Evolutionary conservation across 2,329 filamentous ascomycete genomes (phyloP).

Genomic region (Cladosporium sp.): DNA sequence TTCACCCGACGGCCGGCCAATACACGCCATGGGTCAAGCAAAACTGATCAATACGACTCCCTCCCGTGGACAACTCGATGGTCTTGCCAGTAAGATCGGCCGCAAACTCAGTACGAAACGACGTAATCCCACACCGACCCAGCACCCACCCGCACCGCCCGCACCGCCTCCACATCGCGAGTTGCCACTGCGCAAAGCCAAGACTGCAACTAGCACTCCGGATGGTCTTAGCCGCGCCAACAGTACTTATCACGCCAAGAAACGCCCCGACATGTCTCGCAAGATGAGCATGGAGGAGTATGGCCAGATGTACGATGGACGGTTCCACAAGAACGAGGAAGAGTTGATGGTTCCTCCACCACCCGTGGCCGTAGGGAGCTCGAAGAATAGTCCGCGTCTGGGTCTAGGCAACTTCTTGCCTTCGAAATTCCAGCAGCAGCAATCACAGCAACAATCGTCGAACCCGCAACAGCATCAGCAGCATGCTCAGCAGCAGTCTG

Average conservation of each 20-base stretch:
- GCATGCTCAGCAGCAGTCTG: background rate
- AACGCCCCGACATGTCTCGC: background rate
- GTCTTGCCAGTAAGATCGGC: background rate
- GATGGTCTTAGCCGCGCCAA: slow-evolving; percentile 8
- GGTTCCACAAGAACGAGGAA: slow-evolving; percentile 1
- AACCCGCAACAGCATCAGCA: background rate
- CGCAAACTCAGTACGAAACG: slow-evolving; percentile 5
- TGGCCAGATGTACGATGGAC: background rate
- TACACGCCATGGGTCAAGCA: slow-evolving; percentile 7
- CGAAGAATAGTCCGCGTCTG: slow-evolving; percentile 6
- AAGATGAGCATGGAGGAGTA: slow-evolving; percentile 12
- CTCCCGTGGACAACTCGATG: background rate
- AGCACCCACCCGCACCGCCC: background rate
- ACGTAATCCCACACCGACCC: slow-evolving; percentile 1
- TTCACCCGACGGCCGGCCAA: slow-evolving; percentile 1
- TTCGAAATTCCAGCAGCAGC: background rate
- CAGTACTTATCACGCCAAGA: slow-evolving; percentile 4
- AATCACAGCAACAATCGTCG: background rate
- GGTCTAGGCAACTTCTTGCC: slow-evolving; percentile 5
- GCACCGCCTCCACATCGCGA: slow-evolving; percentile 2
- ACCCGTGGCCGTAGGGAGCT: background rate
- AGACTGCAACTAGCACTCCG: slow-evolving; percentile 43
- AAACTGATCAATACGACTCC: background rate
- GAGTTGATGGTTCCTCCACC: background rate
- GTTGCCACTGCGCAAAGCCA: slow-evolving; percentile 37